These are phyloP conservation scores for Acanthochlamys bracteata DNA, from an alignment of 106 monocot species.

Conservation along the genomic window DNA sequence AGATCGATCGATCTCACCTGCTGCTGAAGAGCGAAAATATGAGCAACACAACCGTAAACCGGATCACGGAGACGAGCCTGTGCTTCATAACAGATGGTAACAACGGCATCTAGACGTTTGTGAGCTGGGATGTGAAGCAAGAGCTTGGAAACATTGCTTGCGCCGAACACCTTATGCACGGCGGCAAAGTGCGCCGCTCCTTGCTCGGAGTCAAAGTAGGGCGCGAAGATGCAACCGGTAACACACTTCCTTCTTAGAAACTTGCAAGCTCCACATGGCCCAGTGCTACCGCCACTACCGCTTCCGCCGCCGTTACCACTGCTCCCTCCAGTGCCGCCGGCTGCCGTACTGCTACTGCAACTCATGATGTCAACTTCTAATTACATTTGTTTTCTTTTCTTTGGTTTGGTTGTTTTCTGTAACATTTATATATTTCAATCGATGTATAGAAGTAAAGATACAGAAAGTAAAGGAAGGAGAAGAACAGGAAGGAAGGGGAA, in stretches of 20 bases:
- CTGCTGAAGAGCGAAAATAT: constrained; percentile 93
- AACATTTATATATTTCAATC: no score
- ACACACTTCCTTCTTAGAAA: constrained; percentile 94
- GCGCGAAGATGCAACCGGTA: constrained; percentile 91
- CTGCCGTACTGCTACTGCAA: constrained; percentile 17
- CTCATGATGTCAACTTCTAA: constrained; percentile 17
- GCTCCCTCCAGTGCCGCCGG: constrained; percentile 19
- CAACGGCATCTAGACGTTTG: constrained; percentile 89
- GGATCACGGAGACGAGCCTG: constrained; percentile 89
- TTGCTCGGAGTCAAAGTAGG: constrained; percentile 96
- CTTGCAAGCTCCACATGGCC: constrained; percentile 98
- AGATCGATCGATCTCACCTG: constrained; percentile 39
- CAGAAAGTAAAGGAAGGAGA: neutral
- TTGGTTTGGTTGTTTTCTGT: neutral
- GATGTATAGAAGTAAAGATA: constrained; percentile 1
- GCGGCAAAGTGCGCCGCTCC: constrained; percentile 91
- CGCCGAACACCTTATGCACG: constrained; percentile 97
- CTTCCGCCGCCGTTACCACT: constrained; percentile 12
- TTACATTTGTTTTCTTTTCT: neutral
- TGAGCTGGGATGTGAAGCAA: constrained; percentile 80
- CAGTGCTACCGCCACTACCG: constrained; percentile 34
- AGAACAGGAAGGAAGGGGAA: constrained; percentile 1
- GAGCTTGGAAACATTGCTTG: constrained; percentile 98
- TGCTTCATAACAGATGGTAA: constrained; percentile 95
- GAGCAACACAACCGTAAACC: constrained; percentile 91